Conservation (phyloP, 1,284 basidiomycete species). For the Xerocomus tenax region DNA sequence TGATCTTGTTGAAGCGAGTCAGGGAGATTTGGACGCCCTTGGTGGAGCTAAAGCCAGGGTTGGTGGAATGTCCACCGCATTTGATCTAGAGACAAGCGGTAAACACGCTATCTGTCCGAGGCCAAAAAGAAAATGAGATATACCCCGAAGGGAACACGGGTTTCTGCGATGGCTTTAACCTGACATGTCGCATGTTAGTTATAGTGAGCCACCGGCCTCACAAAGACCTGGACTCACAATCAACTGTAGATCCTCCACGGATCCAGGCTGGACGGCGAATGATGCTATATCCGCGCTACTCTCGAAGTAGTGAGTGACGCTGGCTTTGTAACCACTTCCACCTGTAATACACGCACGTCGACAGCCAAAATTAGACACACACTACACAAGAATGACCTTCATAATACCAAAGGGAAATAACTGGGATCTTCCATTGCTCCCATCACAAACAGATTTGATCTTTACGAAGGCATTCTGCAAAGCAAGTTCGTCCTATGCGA, state of each 20-base stretch:
- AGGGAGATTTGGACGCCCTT: constrained; percentile 46
- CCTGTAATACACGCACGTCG: neutral
- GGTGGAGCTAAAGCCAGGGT: constrained; percentile 23
- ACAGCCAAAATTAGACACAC: neutral
- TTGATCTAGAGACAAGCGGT: constrained; percentile 1
- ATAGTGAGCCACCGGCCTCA: too few relatives aligned
- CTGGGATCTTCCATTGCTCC: neutral
- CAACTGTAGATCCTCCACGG: constrained; percentile 1
- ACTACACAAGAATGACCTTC: neutral
- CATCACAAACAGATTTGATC: neutral
- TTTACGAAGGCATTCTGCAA: neutral
- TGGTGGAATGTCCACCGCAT: constrained; percentile 4
- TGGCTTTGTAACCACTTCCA: constrained; percentile 8
- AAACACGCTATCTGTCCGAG: neutral
- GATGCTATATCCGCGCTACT: constrained; percentile 8
- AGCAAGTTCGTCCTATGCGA: neutral
- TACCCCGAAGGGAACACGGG: neutral
- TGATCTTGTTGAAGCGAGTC: constrained; percentile 36
- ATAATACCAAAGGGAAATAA: constrained; percentile 5
- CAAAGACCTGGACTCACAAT: neutral
- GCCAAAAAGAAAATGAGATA: neutral
- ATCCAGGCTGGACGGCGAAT: constrained; percentile 11
- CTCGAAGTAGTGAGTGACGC: constrained; percentile 8
- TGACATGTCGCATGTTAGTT: neutral
- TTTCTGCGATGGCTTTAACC: neutral